These are phyloP conservation scores for Chytriomyces confervae DNA, from an alignment of 192 early-diverging fungal species.

Conservation along the genomic window DNA sequence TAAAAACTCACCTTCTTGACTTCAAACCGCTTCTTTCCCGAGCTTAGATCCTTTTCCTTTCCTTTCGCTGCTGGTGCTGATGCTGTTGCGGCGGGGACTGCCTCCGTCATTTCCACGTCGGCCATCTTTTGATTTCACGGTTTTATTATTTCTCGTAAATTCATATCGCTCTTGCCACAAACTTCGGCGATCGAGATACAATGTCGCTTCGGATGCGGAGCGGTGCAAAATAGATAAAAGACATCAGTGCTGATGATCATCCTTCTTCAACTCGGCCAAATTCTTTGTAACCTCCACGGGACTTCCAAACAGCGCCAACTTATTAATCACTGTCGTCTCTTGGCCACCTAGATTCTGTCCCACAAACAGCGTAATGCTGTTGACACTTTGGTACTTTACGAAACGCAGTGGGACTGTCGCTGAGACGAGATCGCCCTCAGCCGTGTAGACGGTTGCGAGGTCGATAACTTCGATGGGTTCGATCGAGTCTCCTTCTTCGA, in stretches of 20 bases:
- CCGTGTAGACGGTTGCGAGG: slow-evolving; percentile 58
- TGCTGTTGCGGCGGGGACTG: slow-evolving; percentile 40
- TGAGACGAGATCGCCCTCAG: slow-evolving; percentile 7
- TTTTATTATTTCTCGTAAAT: too few relatives aligned
- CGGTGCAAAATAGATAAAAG: neutral
- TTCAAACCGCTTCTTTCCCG: slow-evolving; percentile 85
- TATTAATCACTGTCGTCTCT: slow-evolving; percentile 80
- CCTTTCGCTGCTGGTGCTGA: slow-evolving; percentile 46
- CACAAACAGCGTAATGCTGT: slow-evolving; percentile 68
- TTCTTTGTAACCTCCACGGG: slow-evolving; percentile 66
- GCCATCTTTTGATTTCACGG: too few relatives aligned
- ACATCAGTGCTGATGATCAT: slow-evolving; percentile 25
- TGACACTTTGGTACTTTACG: slow-evolving; percentile 93
- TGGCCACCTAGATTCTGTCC: slow-evolving; percentile 79
- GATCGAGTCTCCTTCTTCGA: slow-evolving; percentile 85
- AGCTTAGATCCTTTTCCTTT: slow-evolving; percentile 58
- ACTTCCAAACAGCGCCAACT: slow-evolving; percentile 80
- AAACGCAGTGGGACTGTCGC: slow-evolving; percentile 81
- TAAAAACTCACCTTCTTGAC: slow-evolving; percentile 84
- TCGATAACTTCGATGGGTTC: slow-evolving; percentile 77
- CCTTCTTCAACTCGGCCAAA: slow-evolving; percentile 58
- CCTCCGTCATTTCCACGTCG: slow-evolving; percentile 34
- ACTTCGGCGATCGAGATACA: too few relatives aligned
- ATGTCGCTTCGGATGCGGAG: too few relatives aligned
- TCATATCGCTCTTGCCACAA: too few relatives aligned